These are phyloP conservation scores for Epichloe brachyelytri DNA, from an alignment of 2,329 filamentous ascomycete species.

Conservation along the genomic window DNA sequence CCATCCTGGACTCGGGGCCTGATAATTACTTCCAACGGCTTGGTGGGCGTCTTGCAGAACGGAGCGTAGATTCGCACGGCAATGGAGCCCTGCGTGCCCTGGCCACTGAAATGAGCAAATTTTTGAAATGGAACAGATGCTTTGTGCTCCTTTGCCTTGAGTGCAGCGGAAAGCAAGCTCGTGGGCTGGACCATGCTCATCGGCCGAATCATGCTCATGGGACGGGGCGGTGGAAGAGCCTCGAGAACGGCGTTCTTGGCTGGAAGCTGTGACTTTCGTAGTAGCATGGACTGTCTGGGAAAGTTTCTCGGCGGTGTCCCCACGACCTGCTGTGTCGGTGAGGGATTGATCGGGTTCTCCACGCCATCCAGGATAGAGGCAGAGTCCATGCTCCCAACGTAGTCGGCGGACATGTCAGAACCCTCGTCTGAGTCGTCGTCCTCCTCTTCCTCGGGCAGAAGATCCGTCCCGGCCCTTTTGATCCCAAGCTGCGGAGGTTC, in stretches of 20 bases:
- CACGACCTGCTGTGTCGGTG: constrained; percentile 43
- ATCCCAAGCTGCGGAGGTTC: constrained; percentile 24
- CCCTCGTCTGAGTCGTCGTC: constrained; percentile 48
- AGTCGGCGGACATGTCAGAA: constrained; percentile 51
- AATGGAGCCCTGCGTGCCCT: constrained; percentile 65
- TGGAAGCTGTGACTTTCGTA: constrained; percentile 46
- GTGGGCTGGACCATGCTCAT: constrained; percentile 56
- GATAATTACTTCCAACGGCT: constrained; percentile 60
- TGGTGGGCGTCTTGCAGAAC: constrained; percentile 50
- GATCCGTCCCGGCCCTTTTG: constrained; percentile 33
- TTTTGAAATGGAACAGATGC: constrained; percentile 60
- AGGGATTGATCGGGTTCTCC: constrained; percentile 42
- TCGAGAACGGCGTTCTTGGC: constrained; percentile 45
- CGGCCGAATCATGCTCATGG: constrained; percentile 49
- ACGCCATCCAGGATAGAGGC: constrained; percentile 56
- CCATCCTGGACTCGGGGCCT: constrained; percentile 56
- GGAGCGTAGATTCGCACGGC: constrained; percentile 67
- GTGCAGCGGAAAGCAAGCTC: constrained; percentile 57
- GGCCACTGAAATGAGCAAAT: constrained; percentile 64
- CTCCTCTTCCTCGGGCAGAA: constrained; percentile 45
- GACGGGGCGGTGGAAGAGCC: constrained; percentile 58
- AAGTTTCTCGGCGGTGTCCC: constrained; percentile 52
- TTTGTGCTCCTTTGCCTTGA: constrained; percentile 59
- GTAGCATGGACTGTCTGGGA: constrained; percentile 49
- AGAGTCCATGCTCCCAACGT: constrained; percentile 56